Evolutionary conservation across 2,329 filamentous ascomycete genomes (phyloP).

Genomic region (Epichloe hybrida): DNA sequence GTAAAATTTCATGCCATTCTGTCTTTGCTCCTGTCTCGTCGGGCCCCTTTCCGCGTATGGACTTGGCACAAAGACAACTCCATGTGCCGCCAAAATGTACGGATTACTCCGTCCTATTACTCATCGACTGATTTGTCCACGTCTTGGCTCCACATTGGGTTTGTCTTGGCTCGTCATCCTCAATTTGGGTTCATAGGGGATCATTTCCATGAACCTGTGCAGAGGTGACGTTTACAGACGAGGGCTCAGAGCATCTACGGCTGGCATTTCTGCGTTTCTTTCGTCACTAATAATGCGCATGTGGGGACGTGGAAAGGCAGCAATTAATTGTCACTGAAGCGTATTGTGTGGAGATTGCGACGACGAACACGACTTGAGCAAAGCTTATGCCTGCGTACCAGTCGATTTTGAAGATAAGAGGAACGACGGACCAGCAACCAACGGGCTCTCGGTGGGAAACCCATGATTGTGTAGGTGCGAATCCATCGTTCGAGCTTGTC

Average conservation of each 20-base stretch:
- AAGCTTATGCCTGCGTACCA: background rate
- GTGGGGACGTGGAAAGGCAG: background rate
- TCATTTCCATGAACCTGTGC: background rate
- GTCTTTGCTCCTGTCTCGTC: background rate
- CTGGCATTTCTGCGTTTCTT: background rate
- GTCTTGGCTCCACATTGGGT: too few relatives aligned
- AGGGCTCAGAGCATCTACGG: background rate
- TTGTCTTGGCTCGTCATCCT: too few relatives aligned
- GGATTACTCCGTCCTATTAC: too few relatives aligned
- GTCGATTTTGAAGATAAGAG: background rate
- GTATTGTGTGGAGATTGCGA: background rate
- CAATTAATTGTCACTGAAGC: background rate
- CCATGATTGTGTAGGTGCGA: background rate
- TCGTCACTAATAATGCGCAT: background rate
- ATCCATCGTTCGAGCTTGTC: background rate
- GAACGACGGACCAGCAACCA: background rate
- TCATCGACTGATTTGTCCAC: too few relatives aligned
- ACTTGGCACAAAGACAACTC: too few relatives aligned
- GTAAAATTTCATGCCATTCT: background rate
- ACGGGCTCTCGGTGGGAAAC: background rate
- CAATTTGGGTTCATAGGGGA: too few relatives aligned
- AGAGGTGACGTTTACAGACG: background rate
- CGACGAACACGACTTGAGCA: background rate
- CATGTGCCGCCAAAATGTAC: too few relatives aligned
- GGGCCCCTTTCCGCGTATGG: background rate